A percentile compares a stretch with the other conserved stretches of the same genome.
These are phyloP conservation scores for Pyrrhoderma lamaoense DNA, from an alignment of 1,284 basidiomycete genomes.

Conservation along the genomic window DNA sequence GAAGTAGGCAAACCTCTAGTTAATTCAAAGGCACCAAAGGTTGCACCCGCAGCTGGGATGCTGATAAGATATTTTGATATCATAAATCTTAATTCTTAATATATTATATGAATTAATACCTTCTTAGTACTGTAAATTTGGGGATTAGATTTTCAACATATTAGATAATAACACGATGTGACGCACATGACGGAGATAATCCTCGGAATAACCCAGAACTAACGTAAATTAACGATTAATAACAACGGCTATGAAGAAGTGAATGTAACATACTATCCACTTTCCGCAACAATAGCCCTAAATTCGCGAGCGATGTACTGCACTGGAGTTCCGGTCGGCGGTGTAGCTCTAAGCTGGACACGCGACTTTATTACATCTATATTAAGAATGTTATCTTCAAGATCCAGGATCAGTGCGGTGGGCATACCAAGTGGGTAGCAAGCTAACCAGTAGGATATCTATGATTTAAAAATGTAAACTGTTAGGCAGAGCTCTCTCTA, in stretches of 20 bases:
- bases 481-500: neutral
- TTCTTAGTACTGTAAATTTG: conserved; percentile 49
- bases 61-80: too few relatives aligned
- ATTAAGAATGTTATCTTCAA: neutral
- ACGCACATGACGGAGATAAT: conserved; percentile 61
- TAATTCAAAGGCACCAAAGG: conserved; percentile 88
- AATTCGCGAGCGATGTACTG: conserved; percentile 79
- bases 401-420: too few relatives aligned
- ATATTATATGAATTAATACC: too few relatives aligned
- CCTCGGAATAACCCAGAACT: conserved; percentile 71
- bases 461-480: neutral
- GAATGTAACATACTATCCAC: conserved; percentile 57
- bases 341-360: conserved; percentile 72
- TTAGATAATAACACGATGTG: neutral
- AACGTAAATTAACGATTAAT: conserved; percentile 4
- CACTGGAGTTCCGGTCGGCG: conserved; percentile 71
- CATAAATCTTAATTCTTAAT: too few relatives aligned
- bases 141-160: conserved; percentile 1
- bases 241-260: conserved; percentile 13
- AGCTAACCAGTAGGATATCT: conserved; percentile 91
- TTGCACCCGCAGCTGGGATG: conserved; percentile 88
- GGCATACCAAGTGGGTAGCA: conserved; percentile 77
- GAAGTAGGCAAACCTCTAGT: conserved; percentile 50
- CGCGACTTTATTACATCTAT: conserved; percentile 88
- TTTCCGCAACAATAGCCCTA: conserved; percentile 59